Conservation (phyloP, 2,329 filamentous ascomycete genomes). For the Diplodia intermedia region DNA sequence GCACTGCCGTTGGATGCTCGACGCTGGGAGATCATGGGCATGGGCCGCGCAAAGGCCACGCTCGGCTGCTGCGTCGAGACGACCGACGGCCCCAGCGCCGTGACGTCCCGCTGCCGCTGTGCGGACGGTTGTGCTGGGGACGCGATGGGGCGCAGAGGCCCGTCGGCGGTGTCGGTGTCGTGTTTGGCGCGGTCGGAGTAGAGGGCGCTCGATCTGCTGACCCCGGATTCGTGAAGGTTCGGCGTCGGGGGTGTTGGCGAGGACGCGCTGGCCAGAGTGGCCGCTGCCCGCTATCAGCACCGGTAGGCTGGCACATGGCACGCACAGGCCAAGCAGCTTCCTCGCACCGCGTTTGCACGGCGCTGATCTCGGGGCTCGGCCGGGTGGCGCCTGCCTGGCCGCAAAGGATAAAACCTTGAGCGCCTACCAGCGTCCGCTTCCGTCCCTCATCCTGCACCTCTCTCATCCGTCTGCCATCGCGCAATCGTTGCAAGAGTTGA, state of each 20-base stretch:
- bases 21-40: slow-evolving; percentile 19
- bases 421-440: not conserved
- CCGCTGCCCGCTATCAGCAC: too few species aligned
- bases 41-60: slow-evolving; percentile 11
- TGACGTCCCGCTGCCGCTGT: not conserved
- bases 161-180: too few species aligned
- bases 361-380: slow-evolving; percentile 9
- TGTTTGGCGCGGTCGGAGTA: not conserved
- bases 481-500: slow-evolving; percentile 10
- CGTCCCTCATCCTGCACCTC: slow-evolving; percentile 5
- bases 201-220: slow-evolving; percentile 18
- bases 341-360: slow-evolving; percentile 13
- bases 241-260: slow-evolving; percentile 14
- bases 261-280: not conserved
- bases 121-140: not conserved
- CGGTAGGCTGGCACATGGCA: too few species aligned
- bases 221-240: slow-evolving; percentile 28
- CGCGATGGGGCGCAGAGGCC: not conserved
- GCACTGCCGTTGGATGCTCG: slow-evolving; percentile 27
- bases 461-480: slow-evolving; percentile 12
- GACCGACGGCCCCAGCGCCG: too few species aligned
- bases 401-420: slow-evolving; percentile 14
- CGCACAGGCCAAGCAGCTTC: slow-evolving; percentile 5
- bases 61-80: not conserved
- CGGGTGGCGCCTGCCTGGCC: slow-evolving; percentile 9